phyloP scores from a whole-genome alignment of 148 eudicot genomes.

The Camellia lanceoleosa region DNA sequence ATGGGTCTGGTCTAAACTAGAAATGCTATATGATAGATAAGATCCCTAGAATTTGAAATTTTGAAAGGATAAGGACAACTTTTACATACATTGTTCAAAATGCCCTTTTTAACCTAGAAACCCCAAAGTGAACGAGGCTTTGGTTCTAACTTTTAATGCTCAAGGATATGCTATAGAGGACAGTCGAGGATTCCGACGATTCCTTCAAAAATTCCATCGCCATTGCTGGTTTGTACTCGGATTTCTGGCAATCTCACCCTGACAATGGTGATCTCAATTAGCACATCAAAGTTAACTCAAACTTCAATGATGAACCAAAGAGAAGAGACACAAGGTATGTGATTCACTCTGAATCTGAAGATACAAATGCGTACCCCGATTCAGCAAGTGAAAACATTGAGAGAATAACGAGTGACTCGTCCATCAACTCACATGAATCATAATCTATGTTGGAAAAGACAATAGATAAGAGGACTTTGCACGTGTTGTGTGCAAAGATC shows the following conservation, averaged over 20 bases:
- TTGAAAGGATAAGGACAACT: too few relatives aligned
- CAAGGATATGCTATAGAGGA: constrained; percentile 46
- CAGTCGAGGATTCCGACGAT: constrained; percentile 33
- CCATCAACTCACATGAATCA: constrained; percentile 31
- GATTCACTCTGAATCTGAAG: constrained; percentile 32
- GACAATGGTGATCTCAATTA: constrained; percentile 43
- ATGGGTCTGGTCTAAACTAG: too few relatives aligned
- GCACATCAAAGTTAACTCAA: constrained; percentile 55
- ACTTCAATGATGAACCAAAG: constrained; percentile 42
- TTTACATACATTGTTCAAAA: too few relatives aligned
- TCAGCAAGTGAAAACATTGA: constrained; percentile 33
- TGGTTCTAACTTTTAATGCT: constrained; percentile 43
- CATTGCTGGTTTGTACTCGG: constrained; percentile 30
- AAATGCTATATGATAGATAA: too few relatives aligned
- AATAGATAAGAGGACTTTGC: constrained; percentile 26
- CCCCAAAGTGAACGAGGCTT: too few relatives aligned
- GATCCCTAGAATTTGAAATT: too few relatives aligned
- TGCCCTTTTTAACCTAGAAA: too few relatives aligned
- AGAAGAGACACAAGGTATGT: constrained; percentile 33
- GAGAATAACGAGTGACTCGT: constrained; percentile 39
- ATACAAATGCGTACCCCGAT: constrained; percentile 23
- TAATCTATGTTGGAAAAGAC: constrained; percentile 15
- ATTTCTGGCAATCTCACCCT: constrained; percentile 58
- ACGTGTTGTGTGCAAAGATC: constrained; percentile 17
- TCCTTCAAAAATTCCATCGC: constrained; percentile 44